Conservation (phyloP, 805 yeast species). For the Pichia scutulata region DNA sequence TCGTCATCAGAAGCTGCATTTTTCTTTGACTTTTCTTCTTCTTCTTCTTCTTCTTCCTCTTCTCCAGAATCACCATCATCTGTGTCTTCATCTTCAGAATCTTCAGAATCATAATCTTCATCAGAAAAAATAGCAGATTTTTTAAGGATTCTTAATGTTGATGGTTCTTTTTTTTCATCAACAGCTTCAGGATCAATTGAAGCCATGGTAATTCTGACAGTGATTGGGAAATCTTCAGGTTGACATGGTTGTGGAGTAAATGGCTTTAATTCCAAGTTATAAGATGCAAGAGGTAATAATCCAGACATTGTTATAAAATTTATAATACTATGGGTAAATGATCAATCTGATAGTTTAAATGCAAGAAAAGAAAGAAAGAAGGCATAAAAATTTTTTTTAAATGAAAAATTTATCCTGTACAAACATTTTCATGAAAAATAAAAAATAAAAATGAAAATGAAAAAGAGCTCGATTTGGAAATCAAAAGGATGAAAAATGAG, state of each 20-base stretch:
- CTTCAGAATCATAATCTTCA: constrained; percentile 37
- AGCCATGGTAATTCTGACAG: constrained; percentile 89
- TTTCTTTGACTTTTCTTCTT: constrained; percentile 24
- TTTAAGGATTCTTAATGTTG: constrained; percentile 85
- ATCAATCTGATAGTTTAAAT: neutral
- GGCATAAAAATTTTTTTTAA: neutral
- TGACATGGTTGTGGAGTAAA: constrained; percentile 83
- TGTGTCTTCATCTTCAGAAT: constrained; percentile 41
- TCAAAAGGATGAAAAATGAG: too few relatives aligned
- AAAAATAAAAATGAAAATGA: neutral
- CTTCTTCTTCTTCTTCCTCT: constrained; percentile 30
- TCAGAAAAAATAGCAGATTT: constrained; percentile 40
- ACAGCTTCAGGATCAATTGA: constrained; percentile 87
- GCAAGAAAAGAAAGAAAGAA: neutral
- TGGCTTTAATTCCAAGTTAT: constrained; percentile 78
- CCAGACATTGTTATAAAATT: constrained; percentile 46
- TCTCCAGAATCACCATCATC: constrained; percentile 39
- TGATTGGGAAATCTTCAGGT: constrained; percentile 78
- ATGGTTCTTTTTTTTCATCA: constrained; percentile 75
- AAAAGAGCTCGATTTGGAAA: too few relatives aligned
- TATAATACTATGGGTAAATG: neutral
- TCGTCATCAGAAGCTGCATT: constrained; percentile 28
- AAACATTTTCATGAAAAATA: too few relatives aligned
- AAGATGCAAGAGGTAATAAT: constrained; percentile 78
- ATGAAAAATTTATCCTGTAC: too few relatives aligned